Conservation (phyloP, 805 yeast genomes). For the Sugiyamaella lignohabitans region DNA sequence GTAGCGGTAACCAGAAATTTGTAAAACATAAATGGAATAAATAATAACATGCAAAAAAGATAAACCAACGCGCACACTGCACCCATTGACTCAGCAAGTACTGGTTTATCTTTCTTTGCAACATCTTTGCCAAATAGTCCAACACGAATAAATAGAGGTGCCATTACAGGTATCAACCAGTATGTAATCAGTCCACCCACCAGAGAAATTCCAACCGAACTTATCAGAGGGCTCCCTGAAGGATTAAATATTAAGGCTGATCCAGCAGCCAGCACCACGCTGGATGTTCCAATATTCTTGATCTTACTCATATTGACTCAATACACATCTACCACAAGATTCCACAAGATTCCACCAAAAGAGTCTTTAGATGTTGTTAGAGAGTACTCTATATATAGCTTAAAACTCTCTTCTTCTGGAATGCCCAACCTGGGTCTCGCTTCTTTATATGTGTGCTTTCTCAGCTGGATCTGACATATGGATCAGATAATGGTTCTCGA, state of each 20-base stretch:
- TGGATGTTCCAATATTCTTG: not conserved
- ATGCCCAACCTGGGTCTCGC: no score
- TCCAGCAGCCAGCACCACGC: no score
- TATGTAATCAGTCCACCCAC: slow-evolving; percentile 59
- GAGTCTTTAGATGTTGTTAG: no score
- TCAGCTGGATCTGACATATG: no score
- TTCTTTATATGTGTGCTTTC: no score
- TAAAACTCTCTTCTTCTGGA: no score
- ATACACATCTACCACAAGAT: not conserved
- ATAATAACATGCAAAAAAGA: slow-evolving; percentile 69
- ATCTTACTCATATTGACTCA: not conserved
- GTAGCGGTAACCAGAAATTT: slow-evolving; percentile 58
- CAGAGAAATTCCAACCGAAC: slow-evolving; percentile 61
- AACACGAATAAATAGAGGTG: slow-evolving; percentile 57
- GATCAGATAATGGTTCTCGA: no score
- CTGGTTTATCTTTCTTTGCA: slow-evolving; percentile 66
- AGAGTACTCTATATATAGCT: no score
- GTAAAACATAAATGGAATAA: slow-evolving; percentile 83
- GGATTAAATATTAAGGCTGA: slow-evolving; percentile 18
- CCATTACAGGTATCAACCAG: slow-evolving; percentile 61
- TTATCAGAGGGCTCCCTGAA: slow-evolving; percentile 41
- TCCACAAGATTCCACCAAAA: no score
- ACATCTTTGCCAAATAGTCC: slow-evolving; percentile 86
- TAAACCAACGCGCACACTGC: slow-evolving; percentile 78
- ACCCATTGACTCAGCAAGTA: slow-evolving; percentile 90